phyloP scores from a whole-genome alignment of 2,329 filamentous ascomycete genomes.

The Pseudogymnoascus pannorum region DNA sequence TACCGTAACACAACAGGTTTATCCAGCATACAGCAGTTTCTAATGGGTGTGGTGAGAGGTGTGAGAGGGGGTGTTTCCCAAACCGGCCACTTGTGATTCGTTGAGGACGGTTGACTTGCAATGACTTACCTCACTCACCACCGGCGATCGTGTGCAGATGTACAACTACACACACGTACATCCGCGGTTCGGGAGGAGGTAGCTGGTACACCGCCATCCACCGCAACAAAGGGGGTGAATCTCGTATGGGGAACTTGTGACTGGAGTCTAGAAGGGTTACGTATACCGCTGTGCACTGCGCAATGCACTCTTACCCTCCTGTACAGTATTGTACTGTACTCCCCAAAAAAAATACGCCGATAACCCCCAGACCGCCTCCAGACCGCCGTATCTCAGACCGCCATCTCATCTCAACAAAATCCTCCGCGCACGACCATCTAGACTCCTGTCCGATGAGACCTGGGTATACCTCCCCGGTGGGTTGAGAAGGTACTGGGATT shows the following conservation, averaged over 20 bases:
- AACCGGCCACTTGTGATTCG: neutral
- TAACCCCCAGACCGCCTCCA: neutral
- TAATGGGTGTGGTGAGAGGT: neutral
- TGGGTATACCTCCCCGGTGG: no score
- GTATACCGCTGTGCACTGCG: neutral
- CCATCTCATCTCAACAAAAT: conserved; percentile 2
- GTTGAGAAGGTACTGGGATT: no score
- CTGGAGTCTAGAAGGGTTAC: neutral
- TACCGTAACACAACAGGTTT: neutral
- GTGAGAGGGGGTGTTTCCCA: neutral
- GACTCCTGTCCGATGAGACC: neutral
- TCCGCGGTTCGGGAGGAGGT: neutral
- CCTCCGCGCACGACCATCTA: neutral
- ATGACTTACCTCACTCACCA: neutral
- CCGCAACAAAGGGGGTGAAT: neutral
- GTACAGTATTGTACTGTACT: no score
- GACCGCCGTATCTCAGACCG: neutral
- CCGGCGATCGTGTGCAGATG: neutral
- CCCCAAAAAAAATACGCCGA: no score
- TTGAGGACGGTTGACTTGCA: neutral
- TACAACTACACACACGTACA: neutral
- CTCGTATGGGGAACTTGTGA: neutral
- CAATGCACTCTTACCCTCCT: no score
- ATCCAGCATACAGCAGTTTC: neutral
- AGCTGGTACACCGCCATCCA: neutral